A percentile compares a stretch with the other conserved stretches of the same genome.
Conservation (phyloP, 2,329 filamentous ascomycete genomes). For the Cladosporium sp. region DNA sequence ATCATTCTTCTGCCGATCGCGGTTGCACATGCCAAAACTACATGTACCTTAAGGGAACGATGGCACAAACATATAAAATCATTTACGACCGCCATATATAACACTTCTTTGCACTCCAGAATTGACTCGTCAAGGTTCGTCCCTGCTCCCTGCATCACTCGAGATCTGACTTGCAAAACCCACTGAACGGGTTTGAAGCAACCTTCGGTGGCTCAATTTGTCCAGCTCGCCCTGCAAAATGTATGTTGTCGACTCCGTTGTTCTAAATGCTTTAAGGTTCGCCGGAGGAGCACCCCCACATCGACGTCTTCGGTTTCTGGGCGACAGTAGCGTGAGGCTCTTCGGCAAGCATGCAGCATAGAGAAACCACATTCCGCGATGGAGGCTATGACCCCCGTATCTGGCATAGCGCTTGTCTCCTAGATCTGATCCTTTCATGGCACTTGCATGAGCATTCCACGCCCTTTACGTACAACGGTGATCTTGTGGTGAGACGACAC, state of each 20-base stretch:
- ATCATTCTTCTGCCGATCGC: not conserved
- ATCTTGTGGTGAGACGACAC: not conserved
- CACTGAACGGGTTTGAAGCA: not conserved
- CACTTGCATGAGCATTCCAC: not conserved
- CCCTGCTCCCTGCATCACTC: not conserved
- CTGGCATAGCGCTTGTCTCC: not conserved
- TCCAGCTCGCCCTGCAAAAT: not conserved
- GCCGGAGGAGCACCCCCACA: not conserved
- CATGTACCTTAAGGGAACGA: no score
- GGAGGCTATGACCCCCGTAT: conserved; percentile 2
- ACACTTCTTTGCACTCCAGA: not conserved
- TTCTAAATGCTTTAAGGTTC: not conserved
- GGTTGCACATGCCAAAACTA: not conserved
- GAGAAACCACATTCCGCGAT: not conserved
- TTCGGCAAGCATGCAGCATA: not conserved
- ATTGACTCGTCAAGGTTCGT: not conserved
- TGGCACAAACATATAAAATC: not conserved
- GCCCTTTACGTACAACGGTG: not conserved
- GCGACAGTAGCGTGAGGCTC: not conserved
- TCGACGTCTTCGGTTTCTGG: not conserved
- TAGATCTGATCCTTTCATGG: not conserved
- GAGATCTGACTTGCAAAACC: not conserved
- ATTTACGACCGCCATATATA: not conserved
- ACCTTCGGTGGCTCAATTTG: not conserved
- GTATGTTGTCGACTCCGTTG: not conserved